Base-by-base conservation (phyloP, 2,329 filamentous ascomycete species). In the Sporothrix sp. region DNA sequence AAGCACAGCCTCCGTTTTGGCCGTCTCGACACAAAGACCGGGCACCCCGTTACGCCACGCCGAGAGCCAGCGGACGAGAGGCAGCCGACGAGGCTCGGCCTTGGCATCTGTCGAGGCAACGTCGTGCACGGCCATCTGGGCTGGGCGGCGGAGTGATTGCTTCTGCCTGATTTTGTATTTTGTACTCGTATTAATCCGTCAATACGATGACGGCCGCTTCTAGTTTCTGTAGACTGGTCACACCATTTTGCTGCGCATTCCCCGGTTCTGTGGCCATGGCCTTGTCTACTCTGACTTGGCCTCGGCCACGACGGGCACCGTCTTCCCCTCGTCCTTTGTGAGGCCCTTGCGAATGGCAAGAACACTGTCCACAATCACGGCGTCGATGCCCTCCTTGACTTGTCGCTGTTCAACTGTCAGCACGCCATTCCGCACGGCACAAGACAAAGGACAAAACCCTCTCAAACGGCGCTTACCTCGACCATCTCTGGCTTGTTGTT, bases 281-380 rank as follows among this genome's bases (percentile, higher is more conserved):
- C 11, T 33, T 9, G 20, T 20, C 25, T 45, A 23, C 30, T 35
- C 42, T 20, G 42, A 35, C 43, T 25, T 35, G n/a, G n/a, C n/a
- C n/a, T n/a, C 30, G 16, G 33, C 18, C 7, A 45, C 43, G 8
- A 14, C 30, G 13, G 20, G 5, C 4, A 30, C 23, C 14, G 30
- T 23, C 21, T 18, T 25, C 18, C 28, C 43, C 30, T 60, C 57
- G 16, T 59, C 59, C 48, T 63, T 68, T 1, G 87, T 93, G 54
- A 98, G 75, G 1, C 88, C 91, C 67, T 95, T 89, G 42, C 91
- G 82, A 58, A 98, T 96, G 36, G 87, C 87, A 27, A 97, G 77
- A 3, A 98, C 91, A 55, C 81, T 93, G 64, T 98, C 93, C 13
- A 97, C 93, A 62, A 98, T 98, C 49, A 98, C 91, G 1, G 93